Base-by-base conservation (phyloP, 2,329 filamentous ascomycete genomes). In the Botrytis tulipae region DNA sequence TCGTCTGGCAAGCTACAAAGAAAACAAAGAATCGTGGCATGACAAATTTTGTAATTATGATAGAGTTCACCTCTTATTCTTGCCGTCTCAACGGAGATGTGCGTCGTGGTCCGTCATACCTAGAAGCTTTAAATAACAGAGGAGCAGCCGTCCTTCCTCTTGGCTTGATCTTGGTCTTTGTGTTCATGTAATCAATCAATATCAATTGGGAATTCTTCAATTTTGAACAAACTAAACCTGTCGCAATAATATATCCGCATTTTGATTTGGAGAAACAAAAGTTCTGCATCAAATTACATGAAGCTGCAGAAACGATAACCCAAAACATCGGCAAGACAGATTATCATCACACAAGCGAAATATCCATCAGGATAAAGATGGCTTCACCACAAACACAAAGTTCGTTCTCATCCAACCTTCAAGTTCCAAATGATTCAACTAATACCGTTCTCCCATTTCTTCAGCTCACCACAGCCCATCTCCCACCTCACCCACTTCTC, bases 371-470 rank as follows among this genome's bases (percentile, higher is more conserved):
- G 37, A 62, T 16, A n/a, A 61, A 37, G 4, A 71, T 71, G 69
- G 69, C 69, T 14, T 71, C 69, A 63, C 69, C 69, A 65, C 29
- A 71, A 65, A 44, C 69, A 29, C 69, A 71, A 40, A 62, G 69
- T 71, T 63, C 59, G 57, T 62, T 40, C 35, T 22, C 37, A 16
- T 44, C 51, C 37, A 71, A 4, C 16, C 22, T 25, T 42, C 35
- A 22, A 46, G 5, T 32, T 29, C 14, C 12, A 14, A 29, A 54
- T 37, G 29, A 22, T 32, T 42, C 25, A 29, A 70, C 54, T 35
- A 20, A 61, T 22, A 48, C 32, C 9, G 1, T 29, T 37, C 51
- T 59, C 14, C 42, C n/a, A 5, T 25, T 16, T 12, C 22, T 29
- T n/a, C 62, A 54, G 62, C 46, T 12, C 62, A 71, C 46, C 70